These are phyloP conservation scores for Malus domestica DNA, from an alignment of 306 rosid species.

Conservation along the genomic window DNA sequence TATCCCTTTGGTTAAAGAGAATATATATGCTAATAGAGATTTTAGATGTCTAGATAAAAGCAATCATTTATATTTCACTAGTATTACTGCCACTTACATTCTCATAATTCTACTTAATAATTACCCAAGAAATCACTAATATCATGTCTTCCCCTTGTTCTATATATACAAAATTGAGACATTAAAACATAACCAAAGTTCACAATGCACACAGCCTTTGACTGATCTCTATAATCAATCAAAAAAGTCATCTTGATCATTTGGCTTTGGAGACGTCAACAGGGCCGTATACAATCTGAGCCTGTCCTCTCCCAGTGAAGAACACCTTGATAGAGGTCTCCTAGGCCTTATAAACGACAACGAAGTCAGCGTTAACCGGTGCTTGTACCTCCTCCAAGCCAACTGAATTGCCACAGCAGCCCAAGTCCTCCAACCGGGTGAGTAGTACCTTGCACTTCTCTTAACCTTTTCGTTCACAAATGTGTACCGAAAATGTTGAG, in stretches of 20 bases:
- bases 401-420: conserved; percentile 88
- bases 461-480: conserved; percentile 80
- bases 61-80: background rate
- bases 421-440: conserved; percentile 98
- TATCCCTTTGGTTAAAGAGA: too few relatives aligned
- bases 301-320: conserved; percentile 81
- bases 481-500: conserved; percentile 89
- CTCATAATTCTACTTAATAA: background rate
- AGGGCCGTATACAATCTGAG: conserved; percentile 76
- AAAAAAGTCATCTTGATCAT: conserved; percentile 50
- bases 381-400: conserved; percentile 80
- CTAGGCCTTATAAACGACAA: conserved; percentile 76
- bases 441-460: conserved; percentile 86
- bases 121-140: background rate
- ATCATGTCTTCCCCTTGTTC: background rate
- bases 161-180: background rate
- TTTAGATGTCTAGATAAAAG: too few relatives aligned
- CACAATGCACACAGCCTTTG: background rate
- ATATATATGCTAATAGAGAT: background rate
- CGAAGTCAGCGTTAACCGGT: conserved; percentile 58
- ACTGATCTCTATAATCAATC: conserved; percentile 23
- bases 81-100: background rate
- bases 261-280: conserved; percentile 90
- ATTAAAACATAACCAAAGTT: background rate
- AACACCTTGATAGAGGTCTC: conserved; percentile 64